These are phyloP conservation scores for Dorcoceras hygrometricum DNA, from an alignment of 257 asterid genomes.

Conservation along the genomic window DNA sequence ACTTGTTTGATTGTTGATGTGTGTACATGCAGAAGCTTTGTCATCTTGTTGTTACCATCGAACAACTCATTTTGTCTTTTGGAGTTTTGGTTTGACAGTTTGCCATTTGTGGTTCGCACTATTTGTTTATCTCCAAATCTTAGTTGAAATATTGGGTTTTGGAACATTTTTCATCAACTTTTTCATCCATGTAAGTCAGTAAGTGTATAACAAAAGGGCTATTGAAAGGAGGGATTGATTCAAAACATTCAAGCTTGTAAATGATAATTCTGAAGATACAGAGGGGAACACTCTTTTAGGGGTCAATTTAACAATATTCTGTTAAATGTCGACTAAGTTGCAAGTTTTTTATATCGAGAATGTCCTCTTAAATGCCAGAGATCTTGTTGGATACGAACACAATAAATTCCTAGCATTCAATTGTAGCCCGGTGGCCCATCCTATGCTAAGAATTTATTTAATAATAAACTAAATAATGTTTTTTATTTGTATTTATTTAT, in stretches of 20 bases:
- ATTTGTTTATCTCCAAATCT: neutral
- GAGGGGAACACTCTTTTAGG: too few species aligned
- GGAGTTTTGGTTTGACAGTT: neutral
- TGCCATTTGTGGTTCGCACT: neutral
- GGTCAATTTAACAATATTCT: neutral
- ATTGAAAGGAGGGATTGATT: neutral
- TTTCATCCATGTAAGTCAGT: too few species aligned
- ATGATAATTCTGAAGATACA: too few species aligned
- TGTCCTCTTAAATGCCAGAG: neutral
- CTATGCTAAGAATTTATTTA: neutral
- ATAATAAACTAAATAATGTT: too few species aligned
- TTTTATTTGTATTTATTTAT: too few species aligned
- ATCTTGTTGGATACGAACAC: neutral
- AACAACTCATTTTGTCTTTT: neutral
- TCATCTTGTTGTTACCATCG: neutral
- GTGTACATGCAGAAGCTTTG: neutral
- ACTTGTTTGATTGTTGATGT: neutral
- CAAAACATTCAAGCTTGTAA: neutral
- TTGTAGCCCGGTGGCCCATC: neutral
- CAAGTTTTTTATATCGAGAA: neutral
- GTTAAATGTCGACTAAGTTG: neutral
- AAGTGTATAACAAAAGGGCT: too few species aligned
- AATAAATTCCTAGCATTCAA: neutral
- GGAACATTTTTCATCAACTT: too few species aligned
- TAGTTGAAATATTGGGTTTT: too few species aligned